Conservation (phyloP, 2,329 filamentous ascomycete genomes). For the Metarhizium guizhouense region DNA sequence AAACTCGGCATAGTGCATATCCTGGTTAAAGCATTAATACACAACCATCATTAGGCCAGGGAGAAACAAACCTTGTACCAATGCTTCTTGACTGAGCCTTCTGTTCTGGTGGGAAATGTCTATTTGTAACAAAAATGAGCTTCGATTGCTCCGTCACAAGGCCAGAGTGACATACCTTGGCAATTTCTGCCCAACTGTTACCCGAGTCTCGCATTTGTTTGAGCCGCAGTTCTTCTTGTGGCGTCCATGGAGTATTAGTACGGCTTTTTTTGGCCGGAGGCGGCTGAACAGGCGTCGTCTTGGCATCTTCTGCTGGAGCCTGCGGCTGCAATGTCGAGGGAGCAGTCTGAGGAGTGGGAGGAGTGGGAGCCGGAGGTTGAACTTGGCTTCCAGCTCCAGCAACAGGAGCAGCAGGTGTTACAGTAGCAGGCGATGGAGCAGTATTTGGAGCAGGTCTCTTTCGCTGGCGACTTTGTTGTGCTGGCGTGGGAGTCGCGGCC, state of each 20-base stretch:
- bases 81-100: conserved; percentile 98
- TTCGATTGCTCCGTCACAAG: neutral
- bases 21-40: conserved; percentile 37
- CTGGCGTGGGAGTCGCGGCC: conserved; percentile 29
- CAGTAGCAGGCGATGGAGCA: conserved; percentile 28
- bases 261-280: conserved; percentile 80
- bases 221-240: conserved; percentile 81
- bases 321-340: conserved; percentile 18
- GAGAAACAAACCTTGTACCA: conserved; percentile 80
- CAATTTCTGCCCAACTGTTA: conserved; percentile 95
- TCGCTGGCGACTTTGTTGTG: conserved; percentile 28
- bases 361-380: conserved; percentile 20
- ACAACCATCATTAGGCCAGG: conserved; percentile 1
- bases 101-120: conserved; percentile 88
- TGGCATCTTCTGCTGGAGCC: conserved; percentile 21
- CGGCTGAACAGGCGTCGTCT: conserved; percentile 23
- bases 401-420: conserved; percentile 22
- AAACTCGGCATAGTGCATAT: conserved; percentile 99
- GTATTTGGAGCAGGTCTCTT: conserved; percentile 32
- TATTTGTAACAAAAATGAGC: conserved; percentile 24
- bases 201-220: conserved; percentile 92
- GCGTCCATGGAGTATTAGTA: conserved; percentile 98
- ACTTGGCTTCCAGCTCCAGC: conserved; percentile 22
- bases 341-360: conserved; percentile 20
- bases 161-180: conserved; percentile 65